These are phyloP conservation scores for Myrmaecium sp. DNA, from an alignment of 2,329 filamentous ascomycete species.

Conservation along the genomic window DNA sequence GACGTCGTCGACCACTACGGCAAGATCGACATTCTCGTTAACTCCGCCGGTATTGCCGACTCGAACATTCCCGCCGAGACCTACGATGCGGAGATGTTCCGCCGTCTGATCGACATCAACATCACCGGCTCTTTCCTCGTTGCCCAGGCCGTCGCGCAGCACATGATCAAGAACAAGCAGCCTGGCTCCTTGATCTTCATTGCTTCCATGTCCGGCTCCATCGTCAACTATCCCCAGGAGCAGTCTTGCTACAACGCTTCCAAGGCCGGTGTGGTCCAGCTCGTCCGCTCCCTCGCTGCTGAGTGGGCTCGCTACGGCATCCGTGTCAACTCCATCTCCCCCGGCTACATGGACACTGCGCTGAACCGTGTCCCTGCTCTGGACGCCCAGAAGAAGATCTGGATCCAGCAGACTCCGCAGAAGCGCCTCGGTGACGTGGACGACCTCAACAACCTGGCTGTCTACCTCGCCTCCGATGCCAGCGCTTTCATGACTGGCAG, in stretches of 20 bases:
- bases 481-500: slow-evolving; percentile 62
- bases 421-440: slow-evolving; percentile 54
- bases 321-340: slow-evolving; percentile 70
- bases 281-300: slow-evolving; percentile 64
- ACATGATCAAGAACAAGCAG: slow-evolving; percentile 55
- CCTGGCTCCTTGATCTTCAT: slow-evolving; percentile 60
- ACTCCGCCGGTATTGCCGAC: slow-evolving; percentile 65
- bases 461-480: slow-evolving; percentile 59
- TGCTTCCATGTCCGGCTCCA: slow-evolving; percentile 41
- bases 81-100: slow-evolving; percentile 62
- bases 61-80: slow-evolving; percentile 71
- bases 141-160: slow-evolving; percentile 36
- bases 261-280: slow-evolving; percentile 64
- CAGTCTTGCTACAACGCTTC: slow-evolving; percentile 72
- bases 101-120: slow-evolving; percentile 67
- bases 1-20: slow-evolving; percentile 51
- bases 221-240: slow-evolving; percentile 45
- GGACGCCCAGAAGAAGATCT: slow-evolving; percentile 69
- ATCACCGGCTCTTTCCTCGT: slow-evolving; percentile 64
- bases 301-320: slow-evolving; percentile 74
- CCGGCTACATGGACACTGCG: slow-evolving; percentile 75
- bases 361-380: slow-evolving; percentile 63
- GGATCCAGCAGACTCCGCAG: slow-evolving; percentile 58
- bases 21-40: slow-evolving; percentile 57
- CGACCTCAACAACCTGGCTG: slow-evolving; percentile 61